phyloP scores from a whole-genome alignment of 228 moss, liverwort and hornwort genomes.

The Sphagnum fallax region DNA sequence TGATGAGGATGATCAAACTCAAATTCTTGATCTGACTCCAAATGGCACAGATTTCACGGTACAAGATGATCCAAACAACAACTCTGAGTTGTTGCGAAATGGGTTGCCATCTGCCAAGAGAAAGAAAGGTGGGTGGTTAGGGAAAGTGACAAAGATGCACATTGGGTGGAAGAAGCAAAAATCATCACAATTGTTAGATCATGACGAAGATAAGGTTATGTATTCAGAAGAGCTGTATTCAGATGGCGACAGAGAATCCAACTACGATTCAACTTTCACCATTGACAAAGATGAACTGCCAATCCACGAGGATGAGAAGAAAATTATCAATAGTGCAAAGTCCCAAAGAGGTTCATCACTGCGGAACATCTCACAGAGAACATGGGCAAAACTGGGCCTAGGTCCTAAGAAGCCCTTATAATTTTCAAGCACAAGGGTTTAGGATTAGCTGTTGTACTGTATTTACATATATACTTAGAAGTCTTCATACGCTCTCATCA shows the following conservation, averaged over 20 bases:
- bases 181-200: too few relatives aligned
- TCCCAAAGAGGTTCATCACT: conserved; percentile 7
- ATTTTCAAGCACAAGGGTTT: too few relatives aligned
- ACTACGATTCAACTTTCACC: conserved; percentile 8
- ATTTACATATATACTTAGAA: too few relatives aligned
- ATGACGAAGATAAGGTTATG: conserved; percentile 1
- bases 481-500: too few relatives aligned
- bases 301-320: conserved; percentile 32
- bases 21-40: neutral
- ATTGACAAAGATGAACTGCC: conserved; percentile 7
- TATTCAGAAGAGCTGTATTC: conserved; percentile 1
- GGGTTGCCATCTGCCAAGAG: neutral
- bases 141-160: conserved; percentile 10
- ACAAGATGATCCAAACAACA: neutral
- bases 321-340: conserved; percentile 2
- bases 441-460: too few relatives aligned
- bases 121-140: neutral
- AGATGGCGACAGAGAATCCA: conserved; percentile 1
- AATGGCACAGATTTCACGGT: neutral
- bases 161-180: too few relatives aligned
- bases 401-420: too few relatives aligned
- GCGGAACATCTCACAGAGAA: neutral
- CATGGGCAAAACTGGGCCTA: too few relatives aligned
- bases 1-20: too few relatives aligned
- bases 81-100: neutral